These are phyloP conservation scores for Phyllosticta ampelicida DNA, from an alignment of 2,329 filamentous ascomycete genomes.

Conservation along the genomic window DNA sequence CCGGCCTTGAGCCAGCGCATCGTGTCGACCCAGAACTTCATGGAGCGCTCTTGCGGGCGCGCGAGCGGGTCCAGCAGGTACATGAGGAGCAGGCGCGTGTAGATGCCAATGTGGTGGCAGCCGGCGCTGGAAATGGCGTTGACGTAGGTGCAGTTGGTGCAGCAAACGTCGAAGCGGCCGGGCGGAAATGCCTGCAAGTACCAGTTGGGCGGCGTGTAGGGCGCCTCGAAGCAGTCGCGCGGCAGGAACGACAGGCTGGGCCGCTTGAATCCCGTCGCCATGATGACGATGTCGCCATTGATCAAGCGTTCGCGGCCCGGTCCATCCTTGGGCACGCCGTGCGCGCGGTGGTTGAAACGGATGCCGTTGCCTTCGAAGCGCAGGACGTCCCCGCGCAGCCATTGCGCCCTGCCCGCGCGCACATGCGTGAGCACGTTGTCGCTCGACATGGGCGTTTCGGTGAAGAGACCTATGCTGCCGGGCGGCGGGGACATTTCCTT, in stretches of 20 bases:
- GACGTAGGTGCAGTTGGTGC: slow-evolving; percentile 76
- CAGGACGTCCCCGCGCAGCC: slow-evolving; percentile 72
- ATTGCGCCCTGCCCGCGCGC: slow-evolving; percentile 59
- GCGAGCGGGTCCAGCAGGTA: slow-evolving; percentile 71
- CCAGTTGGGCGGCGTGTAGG: slow-evolving; percentile 74
- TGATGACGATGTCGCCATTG: slow-evolving; percentile 64
- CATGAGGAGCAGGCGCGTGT: slow-evolving; percentile 77
- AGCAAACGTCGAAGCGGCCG: slow-evolving; percentile 58
- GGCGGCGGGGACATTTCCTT: slow-evolving; percentile 54
- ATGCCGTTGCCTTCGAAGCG: slow-evolving; percentile 55
- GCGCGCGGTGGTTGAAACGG: slow-evolving; percentile 57
- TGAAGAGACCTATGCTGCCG: slow-evolving; percentile 60
- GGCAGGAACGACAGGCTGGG: slow-evolving; percentile 66
- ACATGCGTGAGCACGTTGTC: slow-evolving; percentile 68
- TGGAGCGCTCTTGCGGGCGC: slow-evolving; percentile 59
- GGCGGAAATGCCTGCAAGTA: slow-evolving; percentile 82
- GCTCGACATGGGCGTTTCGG: slow-evolving; percentile 79
- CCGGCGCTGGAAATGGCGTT: slow-evolving; percentile 72
- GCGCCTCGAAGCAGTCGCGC: slow-evolving; percentile 57
- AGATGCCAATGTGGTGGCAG: slow-evolving; percentile 85
- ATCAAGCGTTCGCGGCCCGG: slow-evolving; percentile 57
- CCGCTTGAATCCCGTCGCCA: slow-evolving; percentile 73
- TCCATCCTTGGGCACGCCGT: slow-evolving; percentile 65
- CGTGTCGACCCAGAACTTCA: slow-evolving; percentile 81
- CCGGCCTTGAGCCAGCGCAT: slow-evolving; percentile 59